Evolutionary conservation across 2,329 filamentous ascomycete species (phyloP), one percentile per base, ranked within the genome.

Genomic region (Blastomyces parvus): DNA sequence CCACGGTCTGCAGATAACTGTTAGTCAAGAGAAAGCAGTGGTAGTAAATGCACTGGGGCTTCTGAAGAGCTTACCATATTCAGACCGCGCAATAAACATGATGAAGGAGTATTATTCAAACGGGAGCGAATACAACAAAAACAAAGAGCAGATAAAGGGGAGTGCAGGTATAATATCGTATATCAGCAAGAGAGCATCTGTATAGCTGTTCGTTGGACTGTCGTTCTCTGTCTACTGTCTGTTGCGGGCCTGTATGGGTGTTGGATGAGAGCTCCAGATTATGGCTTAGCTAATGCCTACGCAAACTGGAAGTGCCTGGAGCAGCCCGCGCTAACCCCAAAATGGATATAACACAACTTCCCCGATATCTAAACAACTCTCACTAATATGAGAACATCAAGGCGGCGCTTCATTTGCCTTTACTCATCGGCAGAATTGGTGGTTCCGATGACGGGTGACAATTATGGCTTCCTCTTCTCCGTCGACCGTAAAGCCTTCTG

Each of bases 41-140:
- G 46, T n/a, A 61, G 33, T 38, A 58, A 13, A n/a, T 30, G 42
- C 19, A 19, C 1, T 33, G 17, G 57, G 42, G 22, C 11, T n/a
- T 17, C 25, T 46, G n/a, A 14, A 19, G 62, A 74, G 77, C 88
- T 82, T 84, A 94, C 93, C 94, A 83, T 99, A 99, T 93, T 99
- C 94, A 77, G 93, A 97, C 82, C 94, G 90, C 85, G 94, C 92
- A 86, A 99, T 97, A 86, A 99, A 99, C 94, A 96, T 96, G 73
- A 82, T 91, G 84, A 75, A 61, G 13, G 55, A 27, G 81, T 79
- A 78, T 74, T 69, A 78, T 78, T 70, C 71, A 62, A 62, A 64
- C 25, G 46, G 30, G 22, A 52, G 65, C 61, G 40, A 55, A 53
- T 50, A 63, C 55, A 38, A 30, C 50, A 38, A 60, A 36, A 58